Evolutionary conservation across 2,329 filamentous ascomycete species (phyloP), one percentile per base, ranked within the genome.

Genomic region (Xylaria sp.): DNA sequence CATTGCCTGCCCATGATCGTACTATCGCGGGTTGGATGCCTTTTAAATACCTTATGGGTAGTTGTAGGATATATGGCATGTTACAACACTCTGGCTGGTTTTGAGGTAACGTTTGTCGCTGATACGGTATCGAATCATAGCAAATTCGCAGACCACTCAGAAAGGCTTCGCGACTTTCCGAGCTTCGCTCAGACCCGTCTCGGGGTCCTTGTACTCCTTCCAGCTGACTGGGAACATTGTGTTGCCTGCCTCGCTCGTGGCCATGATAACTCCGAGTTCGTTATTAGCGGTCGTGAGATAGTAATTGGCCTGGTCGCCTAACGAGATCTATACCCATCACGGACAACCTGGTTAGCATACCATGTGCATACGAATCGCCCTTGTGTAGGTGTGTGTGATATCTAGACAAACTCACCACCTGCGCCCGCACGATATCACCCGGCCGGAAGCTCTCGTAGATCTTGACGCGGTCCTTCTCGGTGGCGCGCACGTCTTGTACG

Each of bases 101-200:
- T 11, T 21, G 5, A n/a, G 4, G 36, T n/a, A 21, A 45, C 11
- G 14, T 30, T 50, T n/a, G 17, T 56, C 27, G 19, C 19, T n/a
- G 12, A 14, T 54, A 59, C 17, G 17, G 19, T 65, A 9, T 62
- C 32, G 62, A 54, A 54, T 58, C 47, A 50, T 63, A 59, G 36
- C 53, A 59, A 64, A 58, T 36, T 36, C 24, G 39, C 58, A 32
- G 39, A 24, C 32, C 19, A 1, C 67, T 92, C 86, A 96, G 76
- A 92, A 92, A 30, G 96, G 96, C 82, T 97, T 96, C 21, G 96
- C 96, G 67, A 98, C 96, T 84, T 99, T 99, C 79, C 96, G 90
- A 72, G 83, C 82, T 85, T 98, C 96, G 73, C 85, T 89, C 54
- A 84, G 77, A 2, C 93, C 94, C 6, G 91, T 97, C 76, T 91